phyloP scores from a whole-genome alignment of 495 filamentous ascomycete genomes.

The Apodospora peruviana region DNA sequence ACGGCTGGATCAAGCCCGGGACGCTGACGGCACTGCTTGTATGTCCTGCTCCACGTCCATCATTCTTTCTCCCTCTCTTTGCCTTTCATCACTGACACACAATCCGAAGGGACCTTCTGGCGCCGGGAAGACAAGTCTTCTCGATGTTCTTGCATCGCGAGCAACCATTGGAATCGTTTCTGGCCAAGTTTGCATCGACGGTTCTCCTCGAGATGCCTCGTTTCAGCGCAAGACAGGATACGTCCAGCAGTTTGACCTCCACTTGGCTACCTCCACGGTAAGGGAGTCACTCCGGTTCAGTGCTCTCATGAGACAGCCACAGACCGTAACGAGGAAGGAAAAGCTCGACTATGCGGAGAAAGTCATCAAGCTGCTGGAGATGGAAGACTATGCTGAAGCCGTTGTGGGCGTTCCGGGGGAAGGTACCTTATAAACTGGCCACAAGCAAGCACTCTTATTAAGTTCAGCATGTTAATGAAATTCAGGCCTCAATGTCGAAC shows the following conservation, averaged over 20 bases:
- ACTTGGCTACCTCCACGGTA: slow-evolving; percentile 72
- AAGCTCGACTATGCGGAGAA: slow-evolving; percentile 77
- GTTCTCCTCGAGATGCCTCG: slow-evolving; percentile 52
- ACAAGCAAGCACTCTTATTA: too few species aligned
- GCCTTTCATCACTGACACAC: too few species aligned
- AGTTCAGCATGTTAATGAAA: too few species aligned
- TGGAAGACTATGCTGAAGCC: slow-evolving; percentile 72
- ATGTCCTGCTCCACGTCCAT: too few species aligned
- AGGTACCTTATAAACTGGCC: too few species aligned
- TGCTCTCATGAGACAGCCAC: slow-evolving; percentile 69
- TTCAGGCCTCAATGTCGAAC: slow-evolving; percentile 33
- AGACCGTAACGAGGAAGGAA: slow-evolving; percentile 38
- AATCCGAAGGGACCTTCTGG: slow-evolving; percentile 58
- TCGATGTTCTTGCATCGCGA: slow-evolving; percentile 62
- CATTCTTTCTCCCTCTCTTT: too few species aligned
- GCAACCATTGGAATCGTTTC: slow-evolving; percentile 60
- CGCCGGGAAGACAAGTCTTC: slow-evolving; percentile 64
- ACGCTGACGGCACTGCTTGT: slow-evolving; percentile 71
- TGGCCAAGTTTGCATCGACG: slow-evolving; percentile 72
- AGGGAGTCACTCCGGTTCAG: slow-evolving; percentile 73
- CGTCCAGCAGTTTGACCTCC: slow-evolving; percentile 77
- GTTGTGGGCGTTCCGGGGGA: slow-evolving; percentile 75
- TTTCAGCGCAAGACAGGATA: slow-evolving; percentile 77
- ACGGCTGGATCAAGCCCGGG: slow-evolving; percentile 74
- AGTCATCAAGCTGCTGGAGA: slow-evolving; percentile 73